Evolutionary conservation across 371 early-diverging fungal species (phyloP), one percentile per base, ranked within the genome.

Genomic region (Mycotypha africana): DNA sequence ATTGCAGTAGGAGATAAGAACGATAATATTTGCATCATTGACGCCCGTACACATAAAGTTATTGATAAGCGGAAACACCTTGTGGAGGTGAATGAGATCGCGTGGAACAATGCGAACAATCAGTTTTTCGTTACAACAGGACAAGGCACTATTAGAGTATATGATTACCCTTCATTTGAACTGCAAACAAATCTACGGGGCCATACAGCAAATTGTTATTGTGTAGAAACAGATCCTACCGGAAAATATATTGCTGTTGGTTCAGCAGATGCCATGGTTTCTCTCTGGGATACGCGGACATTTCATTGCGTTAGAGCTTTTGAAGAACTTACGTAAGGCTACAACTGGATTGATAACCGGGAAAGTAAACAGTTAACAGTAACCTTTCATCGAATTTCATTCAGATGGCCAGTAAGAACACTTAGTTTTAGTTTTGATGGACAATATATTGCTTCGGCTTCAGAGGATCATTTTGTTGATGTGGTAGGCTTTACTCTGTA

Each of bases 1-100:
- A 84, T 91, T 50, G 89, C 90, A 17, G 91, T 91, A 5, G 90
- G 91, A 7, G 86, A 90, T 59, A 88, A 90, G 81, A 85, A 85
- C 23, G 89, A 88, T 45, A 70, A 75, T 12, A 78, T 90, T 42
- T 75, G 79, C 16, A 83, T 89, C 53, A 88, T 92, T 28, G 91
- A 90, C 57, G 81, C 83, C 11, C 67, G 83, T 5, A 81, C 79
- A 7, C 71, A 74, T 33, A 66, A 58, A 7, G 71, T 85, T 11
- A 65, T 63, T 44, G 76, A 78, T 37, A 74, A 72, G 12, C 67
- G 79, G 17, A 66, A 67, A 32, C 75, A 75, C 40, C 76, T 67
- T 16, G 55, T 70, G 21, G 88, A 86, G 60, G 78, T 86, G 30
- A 91, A 89, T 49, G 90, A 90, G 57, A 84, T 91, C 20, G 68